Base-by-base conservation (phyloP, 208 protist genomes). In the Crithidia sp. region DNA sequence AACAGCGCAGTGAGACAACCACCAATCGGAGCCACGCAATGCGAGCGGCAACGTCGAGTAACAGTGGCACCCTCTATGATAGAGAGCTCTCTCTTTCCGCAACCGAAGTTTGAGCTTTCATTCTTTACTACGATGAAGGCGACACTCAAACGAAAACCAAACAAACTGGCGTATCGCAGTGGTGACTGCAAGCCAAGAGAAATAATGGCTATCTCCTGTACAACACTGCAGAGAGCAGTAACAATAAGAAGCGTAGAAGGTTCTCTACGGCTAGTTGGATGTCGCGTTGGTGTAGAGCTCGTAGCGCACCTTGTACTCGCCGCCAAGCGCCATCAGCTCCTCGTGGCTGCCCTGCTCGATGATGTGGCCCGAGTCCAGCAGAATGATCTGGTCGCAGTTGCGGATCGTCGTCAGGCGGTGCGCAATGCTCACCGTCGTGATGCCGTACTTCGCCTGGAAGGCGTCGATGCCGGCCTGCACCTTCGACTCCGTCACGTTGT, bases 371-470 rank as follows among this genome's bases (percentile, higher is more conserved):
- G 62, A 57, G 78, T 95, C 87, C 19, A 95, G 72, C 14, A 92
- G 60, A 17, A 88, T 74, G 57, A 94, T 93, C 68, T 90, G 76
- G 59, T 95, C 85, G 70, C 83, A 83, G 79, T 90, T 57, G 43
- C 81, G 83, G 74, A 96, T 90, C 44, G 88, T 96, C 28, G 90
- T 92, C 61, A 96, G 81, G 9, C 91, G 87, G 71, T 96, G 91
- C 39, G 91, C 91, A 56, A 96, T 91, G 75, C 85, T 89, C 49
- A 96, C 76, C 53, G 75, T 83, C 41, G 91, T 96, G 19, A 90
- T 55, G 45, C 65, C 60, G 47, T 89, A 63, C 50, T 78, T 74
- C 17, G n/a, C 55, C 63, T 79, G 74, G 67, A 76, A 88, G 39
- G 67, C 68, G 37, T 91, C 76, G 66, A 94, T 89, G 64, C 75